Percentiles rank a stretch among this genome's conserved stretches.
These are phyloP conservation scores for Aspergillus sp. DNA, from an alignment of 2,329 filamentous ascomycete genomes.

Conservation along the genomic window DNA sequence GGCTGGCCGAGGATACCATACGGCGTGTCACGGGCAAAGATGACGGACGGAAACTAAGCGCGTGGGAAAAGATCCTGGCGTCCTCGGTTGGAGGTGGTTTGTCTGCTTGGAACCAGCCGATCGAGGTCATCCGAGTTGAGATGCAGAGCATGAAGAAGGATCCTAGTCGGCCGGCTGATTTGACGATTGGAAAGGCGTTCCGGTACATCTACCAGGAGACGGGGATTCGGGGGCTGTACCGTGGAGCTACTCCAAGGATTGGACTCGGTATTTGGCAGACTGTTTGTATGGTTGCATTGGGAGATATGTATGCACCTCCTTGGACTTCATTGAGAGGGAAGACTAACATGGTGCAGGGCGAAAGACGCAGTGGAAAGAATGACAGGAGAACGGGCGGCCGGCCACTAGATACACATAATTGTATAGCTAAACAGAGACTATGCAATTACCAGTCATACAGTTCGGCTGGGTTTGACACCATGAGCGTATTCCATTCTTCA, in stretches of 20 bases:
- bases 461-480: slow-evolving; percentile 21
- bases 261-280: slow-evolving; percentile 25
- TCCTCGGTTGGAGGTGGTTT: slow-evolving; percentile 25
- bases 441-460: background rate
- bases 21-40: slow-evolving; percentile 12
- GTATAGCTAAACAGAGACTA: background rate
- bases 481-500: slow-evolving; percentile 30
- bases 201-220: slow-evolving; percentile 14
- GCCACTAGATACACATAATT: background rate
- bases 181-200: slow-evolving; percentile 14
- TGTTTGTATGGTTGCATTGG: slow-evolving; percentile 27
- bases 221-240: slow-evolving; percentile 22
- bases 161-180: slow-evolving; percentile 10
- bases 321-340: background rate
- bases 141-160: slow-evolving; percentile 24
- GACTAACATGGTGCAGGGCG: background rate
- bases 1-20: slow-evolving; percentile 30
- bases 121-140: slow-evolving; percentile 23
- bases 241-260: slow-evolving; percentile 24
- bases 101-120: slow-evolving; percentile 28
- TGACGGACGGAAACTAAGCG: slow-evolving; percentile 5
- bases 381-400: background rate
- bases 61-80: slow-evolving; percentile 25
- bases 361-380: background rate
- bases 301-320: slow-evolving; percentile 12